A percentile compares a stretch with the other conserved stretches of the same genome.
These are phyloP conservation scores for Naematelia encephala DNA, from an alignment of 768 basidiomycete genomes.

Conservation along the genomic window DNA sequence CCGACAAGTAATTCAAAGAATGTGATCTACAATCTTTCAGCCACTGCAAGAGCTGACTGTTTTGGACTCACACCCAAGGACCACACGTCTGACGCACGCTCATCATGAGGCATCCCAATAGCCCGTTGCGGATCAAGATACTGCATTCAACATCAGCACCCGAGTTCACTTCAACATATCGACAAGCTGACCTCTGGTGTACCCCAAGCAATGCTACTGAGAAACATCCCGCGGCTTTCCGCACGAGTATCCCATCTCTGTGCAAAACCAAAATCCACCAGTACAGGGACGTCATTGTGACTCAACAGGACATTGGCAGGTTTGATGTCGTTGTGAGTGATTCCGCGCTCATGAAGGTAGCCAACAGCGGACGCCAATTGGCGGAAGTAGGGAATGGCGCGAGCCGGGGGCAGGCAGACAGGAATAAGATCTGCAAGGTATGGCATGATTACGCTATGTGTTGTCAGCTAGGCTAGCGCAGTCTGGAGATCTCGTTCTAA, in stretches of 20 bases:
- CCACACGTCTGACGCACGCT: constrained; percentile 72
- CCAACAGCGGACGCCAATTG: constrained; percentile 48
- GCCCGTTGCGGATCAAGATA: constrained; percentile 93
- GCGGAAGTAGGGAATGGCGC: constrained; percentile 57
- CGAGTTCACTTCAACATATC: neutral
- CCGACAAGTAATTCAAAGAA: constrained; percentile 93
- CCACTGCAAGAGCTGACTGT: neutral
- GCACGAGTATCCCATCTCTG: constrained; percentile 72
- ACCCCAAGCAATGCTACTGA: constrained; percentile 55
- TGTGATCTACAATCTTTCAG: constrained; percentile 67
- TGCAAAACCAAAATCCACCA: constrained; percentile 96
- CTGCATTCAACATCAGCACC: constrained; percentile 50
- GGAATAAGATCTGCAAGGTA: constrained; percentile 81
- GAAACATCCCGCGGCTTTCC: constrained; percentile 25
- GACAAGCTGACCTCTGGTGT: constrained; percentile 71
- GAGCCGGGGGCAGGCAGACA: constrained; percentile 76
- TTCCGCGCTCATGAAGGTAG: constrained; percentile 48
- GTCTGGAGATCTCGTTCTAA: too few relatives aligned
- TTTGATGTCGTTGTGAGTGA: constrained; percentile 56
- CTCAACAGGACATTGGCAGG: constrained; percentile 92
- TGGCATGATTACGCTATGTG: constrained; percentile 59
- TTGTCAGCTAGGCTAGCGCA: neutral
- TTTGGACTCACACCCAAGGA: constrained; percentile 50
- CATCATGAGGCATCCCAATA: constrained; percentile 82
- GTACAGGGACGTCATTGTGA: constrained; percentile 61